These are phyloP conservation scores for Trifolium subterraneum DNA, from an alignment of 306 rosid genomes.

Conservation along the genomic window DNA sequence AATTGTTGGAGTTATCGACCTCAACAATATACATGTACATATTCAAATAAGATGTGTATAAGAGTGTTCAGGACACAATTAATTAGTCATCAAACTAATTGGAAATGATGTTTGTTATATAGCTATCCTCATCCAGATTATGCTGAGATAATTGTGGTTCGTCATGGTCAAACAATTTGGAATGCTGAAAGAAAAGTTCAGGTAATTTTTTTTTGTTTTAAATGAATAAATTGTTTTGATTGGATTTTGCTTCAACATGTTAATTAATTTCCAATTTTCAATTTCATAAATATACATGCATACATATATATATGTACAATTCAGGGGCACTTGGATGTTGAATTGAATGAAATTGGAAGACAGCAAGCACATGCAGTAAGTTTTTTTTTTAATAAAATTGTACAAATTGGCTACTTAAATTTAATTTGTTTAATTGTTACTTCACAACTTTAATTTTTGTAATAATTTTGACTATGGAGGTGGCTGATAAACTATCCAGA, in stretches of 20 bases:
- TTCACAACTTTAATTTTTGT: conserved; percentile 6
- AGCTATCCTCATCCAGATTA: conserved; percentile 54
- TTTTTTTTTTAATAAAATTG: conserved; percentile 27
- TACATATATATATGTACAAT: neutral
- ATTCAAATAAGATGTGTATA: too few species aligned
- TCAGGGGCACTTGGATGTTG: conserved; percentile 88
- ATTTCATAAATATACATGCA: too few species aligned
- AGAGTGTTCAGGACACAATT: too few species aligned
- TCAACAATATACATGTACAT: too few species aligned
- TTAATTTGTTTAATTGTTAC: neutral
- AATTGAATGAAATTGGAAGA: conserved; percentile 85
- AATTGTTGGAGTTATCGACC: too few species aligned
- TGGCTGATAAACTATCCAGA: conserved; percentile 72
- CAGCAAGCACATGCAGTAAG: conserved; percentile 81
- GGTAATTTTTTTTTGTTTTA: conserved; percentile 46
- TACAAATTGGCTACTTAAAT: neutral
- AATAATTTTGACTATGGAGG: conserved; percentile 46
- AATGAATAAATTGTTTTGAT: neutral
- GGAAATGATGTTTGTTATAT: conserved; percentile 27
- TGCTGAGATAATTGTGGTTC: conserved; percentile 80
- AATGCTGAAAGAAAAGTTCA: conserved; percentile 77
- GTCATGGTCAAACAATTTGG: conserved; percentile 96
- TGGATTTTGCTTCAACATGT: neutral
- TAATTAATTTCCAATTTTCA: neutral
- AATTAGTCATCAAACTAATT: conserved; percentile 28